Base-by-base conservation (phyloP, 805 yeast species). In the Kluyveromyces starmeri region DNA sequence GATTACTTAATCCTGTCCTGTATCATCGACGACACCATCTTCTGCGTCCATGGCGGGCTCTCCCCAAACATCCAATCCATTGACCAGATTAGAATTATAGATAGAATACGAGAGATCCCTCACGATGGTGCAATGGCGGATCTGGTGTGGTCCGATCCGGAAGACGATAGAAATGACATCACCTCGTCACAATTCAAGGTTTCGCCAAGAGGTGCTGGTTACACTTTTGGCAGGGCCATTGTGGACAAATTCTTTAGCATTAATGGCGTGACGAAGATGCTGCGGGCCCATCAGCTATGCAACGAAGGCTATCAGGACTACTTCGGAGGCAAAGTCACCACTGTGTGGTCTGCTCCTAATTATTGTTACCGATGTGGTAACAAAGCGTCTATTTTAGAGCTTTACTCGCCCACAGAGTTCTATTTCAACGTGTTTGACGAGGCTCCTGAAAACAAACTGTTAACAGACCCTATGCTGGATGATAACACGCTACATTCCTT, bases 121-220 rank as follows among this genome's bases (percentile, higher is more conserved):
- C 98, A 94, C 48, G 98, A 92, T 55, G 99, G 99, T 0, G 95
- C 96, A 11, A 92, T 92, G 96, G 98, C 98, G 1, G 99, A 92
- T 57, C 64, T 92, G 33, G 97, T 92, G 13, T 92, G 99, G 99
- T 79, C 92, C 15, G 99, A 92, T 53, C 99, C 99, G 0, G 97
- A 94, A 57, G 81, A 83, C 20, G 83, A 81, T 37, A 19, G 37
- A 57, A 80, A 82, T 17, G 84, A 80, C 37, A 67, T 65, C 34
- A 59, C 58, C 3, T 36, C 39, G 9, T 36, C 38, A 9, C 95
- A 86, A 50, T 92, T 92, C 57, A 79, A 88, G 44, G 71, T 92
- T 14, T 77, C 88, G 20, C 95, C 98, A 1, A 62, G 99, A 49
- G 99, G 99, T 26, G 99, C 99, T 1, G 99, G 99, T 4, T 92